phyloP scores from a whole-genome alignment of 2,329 filamentous ascomycete genomes.

The Diplodia mutila region DNA sequence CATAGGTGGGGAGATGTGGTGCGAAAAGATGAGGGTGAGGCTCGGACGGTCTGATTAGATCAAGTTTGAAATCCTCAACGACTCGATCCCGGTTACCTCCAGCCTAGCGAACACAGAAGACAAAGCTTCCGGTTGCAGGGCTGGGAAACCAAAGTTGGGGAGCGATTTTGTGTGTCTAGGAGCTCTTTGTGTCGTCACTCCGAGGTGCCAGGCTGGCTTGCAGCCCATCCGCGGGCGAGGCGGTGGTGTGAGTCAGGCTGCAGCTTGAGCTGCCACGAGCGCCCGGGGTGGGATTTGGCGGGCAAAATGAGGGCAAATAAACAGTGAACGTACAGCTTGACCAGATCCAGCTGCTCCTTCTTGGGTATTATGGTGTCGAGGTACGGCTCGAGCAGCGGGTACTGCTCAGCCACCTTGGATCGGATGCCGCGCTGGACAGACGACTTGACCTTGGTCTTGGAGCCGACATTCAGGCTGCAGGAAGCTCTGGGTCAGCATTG shows the following conservation, averaged over 20 bases:
- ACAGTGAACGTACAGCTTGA: constrained; percentile 71
- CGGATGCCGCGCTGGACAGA: constrained; percentile 88
- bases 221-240: background rate
- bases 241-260: constrained; percentile 20
- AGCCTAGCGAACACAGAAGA: background rate
- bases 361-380: constrained; percentile 96
- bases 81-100: constrained; percentile 14
- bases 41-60: constrained; percentile 22
- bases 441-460: constrained; percentile 96
- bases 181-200: constrained; percentile 15
- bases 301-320: background rate
- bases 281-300: background rate
- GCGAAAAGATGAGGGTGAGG: no score
- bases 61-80: constrained; percentile 15
- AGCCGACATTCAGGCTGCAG: constrained; percentile 70
- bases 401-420: constrained; percentile 78
- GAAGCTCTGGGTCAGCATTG: constrained; percentile 23
- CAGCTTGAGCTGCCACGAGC: background rate
- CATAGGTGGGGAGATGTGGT: background rate
- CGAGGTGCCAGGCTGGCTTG: background rate
- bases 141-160: background rate
- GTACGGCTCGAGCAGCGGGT: constrained; percentile 81
- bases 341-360: constrained; percentile 84
- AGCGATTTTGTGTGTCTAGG: background rate
- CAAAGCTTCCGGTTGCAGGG: background rate